phyloP scores from a whole-genome alignment of 495 filamentous ascomycete species.

The Letharia columbiana region DNA sequence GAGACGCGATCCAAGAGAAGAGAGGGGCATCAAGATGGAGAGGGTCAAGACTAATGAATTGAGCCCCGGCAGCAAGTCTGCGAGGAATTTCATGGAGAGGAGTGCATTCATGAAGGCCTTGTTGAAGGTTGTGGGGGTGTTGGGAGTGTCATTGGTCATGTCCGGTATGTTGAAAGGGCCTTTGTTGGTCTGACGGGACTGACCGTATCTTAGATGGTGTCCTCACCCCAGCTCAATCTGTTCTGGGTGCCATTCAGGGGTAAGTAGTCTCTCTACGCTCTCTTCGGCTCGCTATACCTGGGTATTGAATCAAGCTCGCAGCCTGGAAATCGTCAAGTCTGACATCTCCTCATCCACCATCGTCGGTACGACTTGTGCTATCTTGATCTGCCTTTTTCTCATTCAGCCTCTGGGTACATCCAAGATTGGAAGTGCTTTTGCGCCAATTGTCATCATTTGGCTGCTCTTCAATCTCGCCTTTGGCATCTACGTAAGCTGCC shows the following conservation, averaged over 20 bases:
- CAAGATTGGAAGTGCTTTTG: constrained; percentile 55
- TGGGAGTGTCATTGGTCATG: constrained; percentile 64
- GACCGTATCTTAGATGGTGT: constrained; percentile 45
- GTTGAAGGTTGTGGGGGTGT: constrained; percentile 58
- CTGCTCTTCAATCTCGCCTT: constrained; percentile 56
- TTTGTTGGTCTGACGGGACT: background rate
- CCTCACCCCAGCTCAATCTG: constrained; percentile 60
- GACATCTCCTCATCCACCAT: constrained; percentile 43
- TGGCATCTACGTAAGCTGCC: constrained; percentile 52
- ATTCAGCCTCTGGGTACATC: constrained; percentile 64
- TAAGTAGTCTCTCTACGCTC: background rate
- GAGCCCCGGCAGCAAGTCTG: constrained; percentile 38
- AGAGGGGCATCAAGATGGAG: constrained; percentile 51
- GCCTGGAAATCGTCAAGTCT: constrained; percentile 41
- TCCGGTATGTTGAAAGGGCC: constrained; percentile 28
- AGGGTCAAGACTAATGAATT: constrained; percentile 49
- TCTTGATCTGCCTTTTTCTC: constrained; percentile 57
- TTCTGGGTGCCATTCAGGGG: constrained; percentile 64
- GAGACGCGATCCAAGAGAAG: constrained; percentile 47
- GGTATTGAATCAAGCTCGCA: background rate
- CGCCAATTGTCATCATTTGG: constrained; percentile 68
- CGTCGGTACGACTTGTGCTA: constrained; percentile 58
- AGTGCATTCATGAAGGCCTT: constrained; percentile 42
- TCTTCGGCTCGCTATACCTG: background rate
- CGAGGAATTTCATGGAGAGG: constrained; percentile 51